These are phyloP conservation scores for Verticillium zaregamsianum DNA, from an alignment of 2,329 filamentous ascomycete species.

Conservation along the genomic window DNA sequence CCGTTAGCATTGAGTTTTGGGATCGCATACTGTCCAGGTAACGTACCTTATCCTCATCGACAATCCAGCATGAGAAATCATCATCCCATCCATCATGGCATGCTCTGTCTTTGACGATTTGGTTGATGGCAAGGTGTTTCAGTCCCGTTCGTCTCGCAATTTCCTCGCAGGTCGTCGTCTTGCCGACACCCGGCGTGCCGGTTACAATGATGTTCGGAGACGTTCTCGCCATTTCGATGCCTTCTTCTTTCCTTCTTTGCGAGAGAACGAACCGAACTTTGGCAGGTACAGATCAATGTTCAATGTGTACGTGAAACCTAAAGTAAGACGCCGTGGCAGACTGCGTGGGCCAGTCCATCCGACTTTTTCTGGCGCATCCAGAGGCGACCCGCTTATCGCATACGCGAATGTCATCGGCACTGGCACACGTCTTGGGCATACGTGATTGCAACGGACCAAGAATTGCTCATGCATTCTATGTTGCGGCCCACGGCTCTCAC, in stretches of 20 bases:
- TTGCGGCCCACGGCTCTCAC: too few species aligned
- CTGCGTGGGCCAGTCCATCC: neutral
- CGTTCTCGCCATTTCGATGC: slow-evolving; percentile 30
- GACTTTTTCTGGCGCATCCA: neutral
- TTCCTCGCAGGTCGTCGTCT: slow-evolving; percentile 85
- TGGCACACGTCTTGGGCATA: neutral
- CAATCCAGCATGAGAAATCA: slow-evolving; percentile 81
- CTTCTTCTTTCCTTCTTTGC: neutral
- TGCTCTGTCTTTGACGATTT: slow-evolving; percentile 81
- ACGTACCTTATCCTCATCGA: slow-evolving; percentile 89
- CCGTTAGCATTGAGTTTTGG: neutral
- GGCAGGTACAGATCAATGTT: neutral
- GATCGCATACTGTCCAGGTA: neutral
- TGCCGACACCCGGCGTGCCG: slow-evolving; percentile 92
- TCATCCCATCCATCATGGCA: slow-evolving; percentile 89
- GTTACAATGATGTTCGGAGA: slow-evolving; percentile 90
- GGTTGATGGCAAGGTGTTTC: slow-evolving; percentile 82
- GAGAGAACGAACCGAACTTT: neutral
- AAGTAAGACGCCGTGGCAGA: neutral
- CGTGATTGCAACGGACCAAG: too few species aligned
- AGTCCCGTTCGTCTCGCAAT: slow-evolving; percentile 73
- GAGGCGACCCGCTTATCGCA: neutral
- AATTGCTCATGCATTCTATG: too few species aligned
- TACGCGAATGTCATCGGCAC: neutral
- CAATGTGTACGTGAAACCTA: neutral